Evolutionary conservation across 495 filamentous ascomycete species (phyloP).

Genomic region (Lentithecium fluviatile): DNA sequence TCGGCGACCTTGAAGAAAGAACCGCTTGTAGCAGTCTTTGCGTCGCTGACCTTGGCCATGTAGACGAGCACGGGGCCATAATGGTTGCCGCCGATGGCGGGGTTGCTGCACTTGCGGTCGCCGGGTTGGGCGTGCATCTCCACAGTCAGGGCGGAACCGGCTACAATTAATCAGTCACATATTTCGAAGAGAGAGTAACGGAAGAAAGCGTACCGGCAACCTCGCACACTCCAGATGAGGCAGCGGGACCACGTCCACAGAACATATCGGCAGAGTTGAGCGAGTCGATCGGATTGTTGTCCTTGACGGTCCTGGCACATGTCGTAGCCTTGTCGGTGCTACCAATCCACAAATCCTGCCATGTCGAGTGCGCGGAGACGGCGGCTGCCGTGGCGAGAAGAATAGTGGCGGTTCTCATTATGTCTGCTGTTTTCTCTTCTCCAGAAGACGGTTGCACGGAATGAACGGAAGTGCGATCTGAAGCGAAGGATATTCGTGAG

Average conservation of each 20-base stretch:
- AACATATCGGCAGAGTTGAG: constrained; percentile 29
- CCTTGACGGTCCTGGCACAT: constrained; percentile 24
- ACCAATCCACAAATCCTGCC: constrained; percentile 36
- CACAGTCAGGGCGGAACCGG: constrained; percentile 48
- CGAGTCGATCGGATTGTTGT: constrained; percentile 32
- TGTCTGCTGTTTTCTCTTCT: not conserved
- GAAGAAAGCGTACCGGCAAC: constrained; percentile 23
- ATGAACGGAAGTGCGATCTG: not conserved
- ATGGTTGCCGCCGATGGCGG: constrained; percentile 54
- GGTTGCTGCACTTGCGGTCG: constrained; percentile 47
- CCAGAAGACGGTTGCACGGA: too few species aligned
- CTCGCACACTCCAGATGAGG: constrained; percentile 20
- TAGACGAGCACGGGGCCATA: constrained; percentile 56
- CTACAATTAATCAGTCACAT: constrained; percentile 25
- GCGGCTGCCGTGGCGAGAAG: constrained; percentile 26
- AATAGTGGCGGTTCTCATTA: constrained; percentile 24
- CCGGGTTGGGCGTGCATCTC: constrained; percentile 55
- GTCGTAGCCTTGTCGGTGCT: constrained; percentile 20
- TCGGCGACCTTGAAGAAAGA: constrained; percentile 39
- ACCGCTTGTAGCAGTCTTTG: constrained; percentile 45
- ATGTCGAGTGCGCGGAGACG: constrained; percentile 36
- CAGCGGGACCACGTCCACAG: constrained; percentile 18
- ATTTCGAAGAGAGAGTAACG: not conserved
- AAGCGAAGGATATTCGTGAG: not conserved
- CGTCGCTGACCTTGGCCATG: constrained; percentile 53